phyloP scores from a whole-genome alignment of 164 flowering plant species.

The Paratinospora sagittata region DNA sequence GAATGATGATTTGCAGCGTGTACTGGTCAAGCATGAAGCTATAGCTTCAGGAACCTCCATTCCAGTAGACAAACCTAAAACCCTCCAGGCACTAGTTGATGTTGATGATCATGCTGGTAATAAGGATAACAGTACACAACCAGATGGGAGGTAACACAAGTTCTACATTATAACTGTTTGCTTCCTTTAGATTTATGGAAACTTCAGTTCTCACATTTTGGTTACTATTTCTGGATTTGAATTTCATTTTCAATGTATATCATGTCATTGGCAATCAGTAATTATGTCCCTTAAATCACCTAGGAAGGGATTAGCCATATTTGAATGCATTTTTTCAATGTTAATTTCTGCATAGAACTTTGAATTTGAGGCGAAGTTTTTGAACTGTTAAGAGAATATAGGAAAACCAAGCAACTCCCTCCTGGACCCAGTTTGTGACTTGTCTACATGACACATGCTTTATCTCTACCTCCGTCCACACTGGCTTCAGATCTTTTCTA shows the following conservation, averaged over 20 bases:
- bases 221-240: constrained; percentile 1
- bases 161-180: neutral
- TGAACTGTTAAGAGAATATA: neutral
- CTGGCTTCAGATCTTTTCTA: neutral
- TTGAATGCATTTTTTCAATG: neutral
- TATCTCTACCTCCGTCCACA: neutral
- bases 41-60: constrained; percentile 57
- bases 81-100: constrained; percentile 46
- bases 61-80: constrained; percentile 42
- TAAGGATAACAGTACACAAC: constrained; percentile 32
- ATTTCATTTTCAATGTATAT: neutral
- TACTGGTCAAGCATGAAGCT: constrained; percentile 74
- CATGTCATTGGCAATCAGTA: neutral
- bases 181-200: neutral
- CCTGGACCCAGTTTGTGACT: neutral
- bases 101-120: constrained; percentile 51
- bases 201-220: neutral
- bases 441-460: neutral
- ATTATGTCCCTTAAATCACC: neutral
- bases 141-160: constrained; percentile 39
- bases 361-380: neutral
- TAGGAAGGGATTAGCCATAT: neutral
- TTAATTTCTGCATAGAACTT: neutral
- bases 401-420: neutral
- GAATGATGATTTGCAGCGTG: constrained; percentile 93